Evolutionary conservation across 2,329 filamentous ascomycete genomes (phyloP), one percentile per base, ranked within the genome.

Genomic region (Botrytis porri): DNA sequence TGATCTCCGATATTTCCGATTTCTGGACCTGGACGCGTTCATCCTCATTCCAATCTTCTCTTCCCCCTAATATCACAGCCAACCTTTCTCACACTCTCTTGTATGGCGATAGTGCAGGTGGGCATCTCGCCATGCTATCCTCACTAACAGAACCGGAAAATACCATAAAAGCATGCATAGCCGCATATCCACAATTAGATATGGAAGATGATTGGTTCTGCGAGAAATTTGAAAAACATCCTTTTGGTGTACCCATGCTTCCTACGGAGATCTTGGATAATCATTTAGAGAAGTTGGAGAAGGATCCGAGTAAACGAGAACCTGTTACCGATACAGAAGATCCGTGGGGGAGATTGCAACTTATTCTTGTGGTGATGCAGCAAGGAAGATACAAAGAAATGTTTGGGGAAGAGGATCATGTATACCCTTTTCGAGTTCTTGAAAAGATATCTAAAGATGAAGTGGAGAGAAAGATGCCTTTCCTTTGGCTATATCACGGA

Each of bases 11-110:
- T 75, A 74, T 87, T 1, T 71, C 78, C 20, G 83, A 85, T 74
- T 85, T 86, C 76, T 87, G 84, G 84, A 73, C 73, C 9, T 88
- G 86, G 85, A 76, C 12, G 48, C 48, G 48, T n/a, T n/a, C 48
- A 54, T n/a, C 48, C 25, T 86, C 65, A 32, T 29, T 70, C 63
- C 12, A 73, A 77, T 8, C 63, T 65, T 4, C 8, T 3, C 43
- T 70, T 65, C 69, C 48, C 5, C 10, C 48, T 0, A n/a, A 54
- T 16, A 35, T 73, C 29, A 67, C 64, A 35, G 22, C 60, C n/a
- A 18, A 62, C 20, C 37, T 73, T 25, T 5, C 43, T n/a, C 71
- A 60, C 18, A 69, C 64, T 29, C 39, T 70, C 37, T 61, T 61
- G 35, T 29, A 45, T 14, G 71, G 64, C 29, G 32, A 74, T 16